These are phyloP conservation scores for Acanthamoeba triangularis DNA, from an alignment of 208 protist species.

Conservation along the genomic window DNA sequence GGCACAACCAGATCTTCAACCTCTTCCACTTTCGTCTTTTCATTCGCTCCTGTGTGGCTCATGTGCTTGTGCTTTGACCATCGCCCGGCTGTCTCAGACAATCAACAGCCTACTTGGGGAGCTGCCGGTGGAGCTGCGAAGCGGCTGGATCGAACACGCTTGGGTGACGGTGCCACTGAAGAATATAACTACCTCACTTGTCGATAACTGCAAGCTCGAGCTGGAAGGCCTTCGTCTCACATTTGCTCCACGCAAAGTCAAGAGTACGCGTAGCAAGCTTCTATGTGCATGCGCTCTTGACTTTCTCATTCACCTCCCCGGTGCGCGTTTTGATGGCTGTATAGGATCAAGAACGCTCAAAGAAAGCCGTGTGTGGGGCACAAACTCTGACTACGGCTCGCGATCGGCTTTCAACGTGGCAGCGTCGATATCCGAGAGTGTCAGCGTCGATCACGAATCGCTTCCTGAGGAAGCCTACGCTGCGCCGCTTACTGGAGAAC, in stretches of 20 bases:
- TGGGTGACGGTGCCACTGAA: conserved; percentile 73
- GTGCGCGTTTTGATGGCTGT: background rate
- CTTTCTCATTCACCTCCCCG: background rate
- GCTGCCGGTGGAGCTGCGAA: conserved; percentile 42
- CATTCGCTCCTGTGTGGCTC: background rate
- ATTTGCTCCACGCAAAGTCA: conserved; percentile 31
- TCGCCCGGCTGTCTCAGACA: background rate
- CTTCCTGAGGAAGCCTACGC: background rate
- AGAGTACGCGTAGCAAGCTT: background rate
- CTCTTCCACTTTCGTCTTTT: background rate
- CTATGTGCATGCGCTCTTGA: background rate
- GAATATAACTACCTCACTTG: conserved; percentile 48
- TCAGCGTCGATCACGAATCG: conserved; percentile 6
- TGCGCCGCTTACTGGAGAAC: conserved; percentile 26
- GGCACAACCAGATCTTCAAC: background rate
- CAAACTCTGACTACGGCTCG: conserved; percentile 68
- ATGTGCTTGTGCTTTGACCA: background rate
- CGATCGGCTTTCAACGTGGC: conserved; percentile 8
- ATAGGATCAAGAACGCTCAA: background rate
- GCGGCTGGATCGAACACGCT: conserved; percentile 76
- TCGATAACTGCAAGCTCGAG: conserved; percentile 77
- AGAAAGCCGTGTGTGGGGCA: conserved; percentile 55
- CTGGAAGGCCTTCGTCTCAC: conserved; percentile 57
- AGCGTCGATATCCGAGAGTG: conserved; percentile 48
- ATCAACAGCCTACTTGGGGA: conserved; percentile 70